phyloP scores from a whole-genome alignment of 2,329 filamentous ascomycete genomes.

The Talaromyces pinophilus region DNA sequence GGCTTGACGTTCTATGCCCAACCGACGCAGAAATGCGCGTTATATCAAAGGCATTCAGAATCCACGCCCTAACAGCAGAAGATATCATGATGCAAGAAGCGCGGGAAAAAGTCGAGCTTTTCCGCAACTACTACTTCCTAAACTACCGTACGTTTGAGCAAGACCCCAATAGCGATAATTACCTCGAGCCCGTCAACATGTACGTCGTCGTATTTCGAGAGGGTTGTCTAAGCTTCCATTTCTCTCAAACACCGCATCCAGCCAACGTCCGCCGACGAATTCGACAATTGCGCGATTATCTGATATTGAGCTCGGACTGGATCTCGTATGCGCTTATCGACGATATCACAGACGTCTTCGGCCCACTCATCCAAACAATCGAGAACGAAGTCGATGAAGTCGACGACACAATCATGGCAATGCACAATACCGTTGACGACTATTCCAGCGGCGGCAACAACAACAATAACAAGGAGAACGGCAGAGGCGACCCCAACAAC shows the following conservation, averaged over 20 bases:
- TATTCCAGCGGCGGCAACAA: constrained; percentile 40
- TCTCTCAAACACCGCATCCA: constrained; percentile 91
- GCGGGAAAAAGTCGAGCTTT: constrained; percentile 96
- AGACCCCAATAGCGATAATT: constrained; percentile 83
- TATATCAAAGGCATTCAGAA: constrained; percentile 87
- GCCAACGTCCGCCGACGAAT: constrained; percentile 94
- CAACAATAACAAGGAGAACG: constrained; percentile 39
- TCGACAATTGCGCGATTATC: constrained; percentile 88
- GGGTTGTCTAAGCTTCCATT: constrained; percentile 94
- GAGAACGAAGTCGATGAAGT: constrained; percentile 98
- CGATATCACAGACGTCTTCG: constrained; percentile 96
- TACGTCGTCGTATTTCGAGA: constrained; percentile 97
- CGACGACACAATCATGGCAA: constrained; percentile 81
- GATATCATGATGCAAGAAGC: constrained; percentile 98
- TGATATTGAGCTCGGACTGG: constrained; percentile 93
- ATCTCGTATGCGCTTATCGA: constrained; percentile 98
- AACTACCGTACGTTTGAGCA: constrained; percentile 98
- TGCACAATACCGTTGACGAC: constrained; percentile 62
- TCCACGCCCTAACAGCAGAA: constrained; percentile 91
- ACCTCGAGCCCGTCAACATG: constrained; percentile 94
- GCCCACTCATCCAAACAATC: constrained; percentile 85
- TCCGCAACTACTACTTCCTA: constrained; percentile 97
- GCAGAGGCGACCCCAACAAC: constrained; percentile 39
- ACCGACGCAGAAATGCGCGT: constrained; percentile 96
- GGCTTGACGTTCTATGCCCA: constrained; percentile 88